These are phyloP conservation scores for Yamadazyma triangularis DNA, from an alignment of 1,139 yeast genomes.

Conservation along the genomic window DNA sequence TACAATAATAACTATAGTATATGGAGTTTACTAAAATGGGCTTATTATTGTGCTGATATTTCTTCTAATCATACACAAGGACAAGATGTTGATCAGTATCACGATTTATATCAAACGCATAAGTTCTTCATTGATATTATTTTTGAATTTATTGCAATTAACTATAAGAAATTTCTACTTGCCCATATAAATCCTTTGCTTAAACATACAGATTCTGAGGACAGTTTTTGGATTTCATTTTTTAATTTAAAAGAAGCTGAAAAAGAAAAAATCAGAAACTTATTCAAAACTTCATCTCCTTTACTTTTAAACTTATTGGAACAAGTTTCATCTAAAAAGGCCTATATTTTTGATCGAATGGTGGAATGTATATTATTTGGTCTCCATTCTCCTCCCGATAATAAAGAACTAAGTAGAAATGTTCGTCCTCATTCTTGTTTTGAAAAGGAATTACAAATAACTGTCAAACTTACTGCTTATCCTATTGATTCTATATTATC, in stretches of 20 bases:
- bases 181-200: background rate
- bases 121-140: background rate
- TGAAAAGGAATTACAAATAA: constrained; percentile 20
- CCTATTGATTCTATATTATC: background rate
- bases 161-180: background rate
- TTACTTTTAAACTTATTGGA: no score
- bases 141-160: background rate
- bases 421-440: constrained; percentile 24
- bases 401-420: background rate
- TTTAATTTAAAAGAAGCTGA: background rate
- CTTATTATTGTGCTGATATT: constrained; percentile 29
- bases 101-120: constrained; percentile 6
- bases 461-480: constrained; percentile 4
- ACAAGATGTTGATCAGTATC: constrained; percentile 13
- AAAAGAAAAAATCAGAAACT: no score
- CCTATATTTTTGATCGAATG: background rate
- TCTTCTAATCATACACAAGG: constrained; percentile 1
- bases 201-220: background rate
- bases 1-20: constrained; percentile 17
- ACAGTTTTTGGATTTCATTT: no score
- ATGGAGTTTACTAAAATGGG: constrained; percentile 33
- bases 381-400: background rate
- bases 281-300: no score
- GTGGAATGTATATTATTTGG: background rate
- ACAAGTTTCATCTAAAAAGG: background rate